phyloP scores from a whole-genome alignment of 1,139 yeast species.

The Saccharomyces pastorianus region DNA sequence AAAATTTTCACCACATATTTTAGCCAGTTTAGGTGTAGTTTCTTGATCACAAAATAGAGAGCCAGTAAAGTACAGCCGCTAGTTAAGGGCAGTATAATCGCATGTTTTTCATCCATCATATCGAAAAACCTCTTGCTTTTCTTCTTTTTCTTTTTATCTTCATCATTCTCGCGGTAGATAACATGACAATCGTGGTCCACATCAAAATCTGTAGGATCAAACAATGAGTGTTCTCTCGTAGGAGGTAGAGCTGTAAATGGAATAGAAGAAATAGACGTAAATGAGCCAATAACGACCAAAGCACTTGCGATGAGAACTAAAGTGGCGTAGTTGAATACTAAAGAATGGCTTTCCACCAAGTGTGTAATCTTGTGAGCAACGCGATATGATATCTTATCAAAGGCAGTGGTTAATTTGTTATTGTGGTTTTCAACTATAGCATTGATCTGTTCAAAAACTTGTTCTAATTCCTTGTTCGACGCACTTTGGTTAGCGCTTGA shows the following conservation, averaged over 20 bases:
- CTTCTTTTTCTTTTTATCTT: conserved; percentile 9
- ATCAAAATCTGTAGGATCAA: conserved; percentile 23
- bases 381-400: conserved; percentile 5
- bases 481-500: conserved; percentile 1
- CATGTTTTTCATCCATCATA: conserved; percentile 13
- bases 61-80: conserved; percentile 13
- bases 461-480: conserved; percentile 6
- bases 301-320: conserved; percentile 2
- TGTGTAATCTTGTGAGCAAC: conserved; percentile 7
- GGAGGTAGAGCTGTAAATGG: conserved; percentile 27
- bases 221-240: conserved; percentile 17
- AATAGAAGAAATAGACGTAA: conserved; percentile 18
- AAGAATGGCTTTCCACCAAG: conserved; percentile 3
- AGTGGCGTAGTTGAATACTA: conserved; percentile 5
- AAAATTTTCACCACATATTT: conserved; percentile 8
- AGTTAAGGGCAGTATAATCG: conserved; percentile 15
- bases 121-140: conserved; percentile 2
- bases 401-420: conserved; percentile 2
- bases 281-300: conserved; percentile 14
- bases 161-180: conserved; percentile 5
- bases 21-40: conserved; percentile 11
- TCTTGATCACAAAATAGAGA: conserved; percentile 13
- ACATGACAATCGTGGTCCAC: conserved; percentile 16
- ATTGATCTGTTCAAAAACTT: conserved; percentile 8
- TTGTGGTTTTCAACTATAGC: conserved; percentile 5